These are phyloP conservation scores for Aspergillus intermedius DNA, from an alignment of 2,329 filamentous ascomycete species.

Conservation along the genomic window DNA sequence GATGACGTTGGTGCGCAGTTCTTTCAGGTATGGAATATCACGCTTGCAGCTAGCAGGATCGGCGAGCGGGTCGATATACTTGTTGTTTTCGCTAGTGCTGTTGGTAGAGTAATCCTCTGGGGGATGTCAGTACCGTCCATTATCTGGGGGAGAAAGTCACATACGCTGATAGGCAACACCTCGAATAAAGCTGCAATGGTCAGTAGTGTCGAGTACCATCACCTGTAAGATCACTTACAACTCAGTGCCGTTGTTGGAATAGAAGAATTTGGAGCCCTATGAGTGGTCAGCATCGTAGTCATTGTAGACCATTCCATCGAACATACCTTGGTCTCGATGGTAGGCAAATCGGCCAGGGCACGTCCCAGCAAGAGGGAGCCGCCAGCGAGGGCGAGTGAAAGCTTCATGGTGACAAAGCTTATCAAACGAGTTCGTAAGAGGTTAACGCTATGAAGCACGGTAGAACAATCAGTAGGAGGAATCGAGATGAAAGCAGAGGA, in stretches of 20 bases:
- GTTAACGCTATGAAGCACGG: not conserved
- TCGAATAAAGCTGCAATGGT: conserved; percentile 63
- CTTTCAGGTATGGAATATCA: conserved; percentile 72
- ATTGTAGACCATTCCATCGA: not conserved
- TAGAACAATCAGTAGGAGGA: not conserved
- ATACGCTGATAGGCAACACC: conserved; percentile 86
- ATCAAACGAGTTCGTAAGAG: not conserved
- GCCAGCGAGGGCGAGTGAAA: conserved; percentile 44
- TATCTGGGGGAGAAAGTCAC: conserved; percentile 8
- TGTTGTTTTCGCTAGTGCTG: conserved; percentile 29
- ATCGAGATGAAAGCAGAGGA: conserved; percentile 2
- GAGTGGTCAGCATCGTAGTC: not conserved
- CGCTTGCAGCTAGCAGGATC: conserved; percentile 66
- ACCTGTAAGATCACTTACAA: conserved; percentile 46
- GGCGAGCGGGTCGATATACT: conserved; percentile 77
- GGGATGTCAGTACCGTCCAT: conserved; percentile 34
- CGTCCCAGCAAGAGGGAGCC: conserved; percentile 46
- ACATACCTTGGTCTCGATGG: conserved; percentile 58
- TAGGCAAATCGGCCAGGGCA: conserved; percentile 48
- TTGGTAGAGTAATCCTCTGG: conserved; percentile 42
- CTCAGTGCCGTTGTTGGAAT: conserved; percentile 69
- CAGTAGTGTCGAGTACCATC: not conserved
- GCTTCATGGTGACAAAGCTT: conserved; percentile 48
- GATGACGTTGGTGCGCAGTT: conserved; percentile 84
- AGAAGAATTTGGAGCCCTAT: conserved; percentile 81